Evolutionary conservation across 2,329 filamentous ascomycete species (phyloP).

Genomic region (Diaporthe eres): DNA sequence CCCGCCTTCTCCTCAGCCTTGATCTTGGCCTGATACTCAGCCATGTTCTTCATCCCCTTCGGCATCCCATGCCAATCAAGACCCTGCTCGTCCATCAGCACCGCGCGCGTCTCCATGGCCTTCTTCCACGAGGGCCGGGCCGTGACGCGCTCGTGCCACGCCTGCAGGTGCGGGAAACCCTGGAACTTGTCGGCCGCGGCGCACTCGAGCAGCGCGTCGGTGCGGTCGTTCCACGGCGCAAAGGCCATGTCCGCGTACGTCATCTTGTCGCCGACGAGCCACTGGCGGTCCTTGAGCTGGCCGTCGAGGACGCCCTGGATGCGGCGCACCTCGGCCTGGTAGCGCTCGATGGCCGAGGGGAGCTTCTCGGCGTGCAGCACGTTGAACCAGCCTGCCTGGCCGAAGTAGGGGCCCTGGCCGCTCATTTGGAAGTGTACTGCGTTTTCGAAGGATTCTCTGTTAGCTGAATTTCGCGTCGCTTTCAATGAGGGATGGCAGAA

Average conservation of each 20-base stretch:
- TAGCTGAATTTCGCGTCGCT: background rate
- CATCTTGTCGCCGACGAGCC: conserved; percentile 58
- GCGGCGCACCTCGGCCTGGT: conserved; percentile 61
- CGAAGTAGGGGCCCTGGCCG: conserved; percentile 60
- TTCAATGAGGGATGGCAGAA: background rate
- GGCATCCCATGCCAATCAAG: conserved; percentile 39
- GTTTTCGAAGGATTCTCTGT: background rate
- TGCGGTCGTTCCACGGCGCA: conserved; percentile 42
- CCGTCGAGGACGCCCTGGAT: conserved; percentile 61
- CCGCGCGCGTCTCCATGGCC: conserved; percentile 37
- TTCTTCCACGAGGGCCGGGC: conserved; percentile 41
- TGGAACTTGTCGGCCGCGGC: conserved; percentile 38
- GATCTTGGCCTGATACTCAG: conserved; percentile 18
- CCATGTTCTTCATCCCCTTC: conserved; percentile 21
- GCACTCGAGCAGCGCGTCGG: conserved; percentile 31
- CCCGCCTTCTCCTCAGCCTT: background rate
- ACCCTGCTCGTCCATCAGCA: conserved; percentile 43
- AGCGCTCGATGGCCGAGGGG: conserved; percentile 60
- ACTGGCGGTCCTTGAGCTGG: conserved; percentile 52
- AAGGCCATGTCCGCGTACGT: conserved; percentile 47
- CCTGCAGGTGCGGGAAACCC: conserved; percentile 41
- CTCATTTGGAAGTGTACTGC: conserved; percentile 57
- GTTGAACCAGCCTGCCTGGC: conserved; percentile 56
- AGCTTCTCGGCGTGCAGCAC: conserved; percentile 57
- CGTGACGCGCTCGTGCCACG: conserved; percentile 45